Conservation (phyloP, 1,284 basidiomycete genomes). For the Phylloporus gajari region DNA sequence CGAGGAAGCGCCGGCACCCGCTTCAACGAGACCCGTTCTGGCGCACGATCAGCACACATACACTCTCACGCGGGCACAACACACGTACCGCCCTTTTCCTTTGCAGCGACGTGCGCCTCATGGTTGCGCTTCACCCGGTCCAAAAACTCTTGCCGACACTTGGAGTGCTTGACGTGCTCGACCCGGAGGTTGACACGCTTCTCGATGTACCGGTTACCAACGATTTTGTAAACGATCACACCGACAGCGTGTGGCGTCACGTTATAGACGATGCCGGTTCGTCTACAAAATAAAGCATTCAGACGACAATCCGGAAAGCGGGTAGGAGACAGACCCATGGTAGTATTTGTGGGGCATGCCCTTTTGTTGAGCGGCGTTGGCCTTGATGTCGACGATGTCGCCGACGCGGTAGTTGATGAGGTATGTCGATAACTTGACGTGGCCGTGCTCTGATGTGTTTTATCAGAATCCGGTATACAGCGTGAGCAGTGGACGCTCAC, state of each 20-base stretch:
- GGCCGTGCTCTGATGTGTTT: constrained; percentile 82
- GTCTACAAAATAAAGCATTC: constrained; percentile 56
- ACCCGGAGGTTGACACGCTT: constrained; percentile 99
- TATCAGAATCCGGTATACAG: constrained; percentile 31
- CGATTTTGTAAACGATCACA: constrained; percentile 98
- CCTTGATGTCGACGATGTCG: constrained; percentile 99
- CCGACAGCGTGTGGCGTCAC: constrained; percentile 95
- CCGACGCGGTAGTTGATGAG: constrained; percentile 93
- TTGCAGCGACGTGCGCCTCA: constrained; percentile 84
- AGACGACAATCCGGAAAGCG: constrained; percentile 4
- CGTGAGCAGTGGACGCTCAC: constrained; percentile 54
- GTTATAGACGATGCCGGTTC: constrained; percentile 99
- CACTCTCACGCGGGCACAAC: not conserved
- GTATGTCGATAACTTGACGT: constrained; percentile 92
- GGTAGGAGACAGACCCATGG: constrained; percentile 65
- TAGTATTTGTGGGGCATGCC: constrained; percentile 99
- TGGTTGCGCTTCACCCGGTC: constrained; percentile 96
- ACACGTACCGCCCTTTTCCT: constrained; percentile 87
- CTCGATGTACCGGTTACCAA: constrained; percentile 99
- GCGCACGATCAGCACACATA: not conserved
- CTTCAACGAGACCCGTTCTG: constrained; percentile 88
- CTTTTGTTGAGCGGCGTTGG: constrained; percentile 99
- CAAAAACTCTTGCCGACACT: constrained; percentile 98
- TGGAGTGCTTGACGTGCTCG: constrained; percentile 98
- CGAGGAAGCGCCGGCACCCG: constrained; percentile 89